Conservation (phyloP, 129 eudicot genomes). For the Dittrichia graveolens region DNA sequence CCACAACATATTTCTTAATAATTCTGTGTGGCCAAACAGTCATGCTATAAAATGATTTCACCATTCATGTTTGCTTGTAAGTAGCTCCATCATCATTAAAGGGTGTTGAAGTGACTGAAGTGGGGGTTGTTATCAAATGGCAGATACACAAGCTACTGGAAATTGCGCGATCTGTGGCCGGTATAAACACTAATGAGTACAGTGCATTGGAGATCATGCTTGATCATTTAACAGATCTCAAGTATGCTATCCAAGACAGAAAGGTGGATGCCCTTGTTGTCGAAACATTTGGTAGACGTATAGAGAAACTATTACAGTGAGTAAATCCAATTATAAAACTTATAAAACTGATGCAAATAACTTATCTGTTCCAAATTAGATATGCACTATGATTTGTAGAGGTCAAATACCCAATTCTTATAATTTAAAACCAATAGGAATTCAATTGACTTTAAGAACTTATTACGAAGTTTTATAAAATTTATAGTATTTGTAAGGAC, state of each 20-base stretch:
- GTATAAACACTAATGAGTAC: constrained; percentile 69
- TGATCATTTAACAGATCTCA: constrained; percentile 76
- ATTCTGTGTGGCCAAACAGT: too few species aligned
- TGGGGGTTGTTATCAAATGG: constrained; percentile 21
- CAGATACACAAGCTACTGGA: constrained; percentile 87
- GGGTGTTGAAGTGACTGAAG: constrained; percentile 19
- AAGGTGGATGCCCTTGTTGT: constrained; percentile 99
- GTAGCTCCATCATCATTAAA: background rate
- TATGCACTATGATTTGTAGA: constrained; percentile 4
- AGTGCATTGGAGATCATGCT: constrained; percentile 76
- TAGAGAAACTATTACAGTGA: constrained; percentile 92
- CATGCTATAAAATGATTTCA: too few species aligned
- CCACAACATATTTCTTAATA: too few species aligned
- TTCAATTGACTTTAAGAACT: background rate
- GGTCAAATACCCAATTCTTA: background rate
- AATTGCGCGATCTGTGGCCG: constrained; percentile 75
- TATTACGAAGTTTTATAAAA: background rate
- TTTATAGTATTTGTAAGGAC: background rate
- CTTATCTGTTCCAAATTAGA: constrained; percentile 11
- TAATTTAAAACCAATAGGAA: background rate
- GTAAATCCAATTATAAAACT: constrained; percentile 34
- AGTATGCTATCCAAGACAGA: constrained; percentile 86
- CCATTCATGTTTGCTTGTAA: too few species aligned
- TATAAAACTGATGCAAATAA: background rate
- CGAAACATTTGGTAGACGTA: constrained; percentile 98